These are phyloP conservation scores for Phytopythium kandeliae DNA, from an alignment of 352 stramenopile species.

Conservation along the genomic window DNA sequence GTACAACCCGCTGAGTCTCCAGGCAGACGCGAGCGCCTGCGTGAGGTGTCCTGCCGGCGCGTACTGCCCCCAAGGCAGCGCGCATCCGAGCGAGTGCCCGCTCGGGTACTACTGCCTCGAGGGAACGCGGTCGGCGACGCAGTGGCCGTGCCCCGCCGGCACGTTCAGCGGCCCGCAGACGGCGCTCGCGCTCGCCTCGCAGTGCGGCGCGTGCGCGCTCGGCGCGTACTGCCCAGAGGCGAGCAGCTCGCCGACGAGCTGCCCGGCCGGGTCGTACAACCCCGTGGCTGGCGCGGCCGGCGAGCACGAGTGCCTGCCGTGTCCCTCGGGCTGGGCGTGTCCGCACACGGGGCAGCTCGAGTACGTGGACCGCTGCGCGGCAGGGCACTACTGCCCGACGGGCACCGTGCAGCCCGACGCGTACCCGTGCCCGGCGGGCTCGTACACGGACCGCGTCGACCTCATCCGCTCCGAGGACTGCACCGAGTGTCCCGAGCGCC, in stretches of 20 bases:
- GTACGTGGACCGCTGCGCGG: constrained; percentile 54
- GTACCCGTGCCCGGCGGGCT: constrained; percentile 66
- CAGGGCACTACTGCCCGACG: constrained; percentile 75
- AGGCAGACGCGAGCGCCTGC: constrained; percentile 52
- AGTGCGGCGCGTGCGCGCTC: constrained; percentile 52
- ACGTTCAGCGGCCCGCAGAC: constrained; percentile 75
- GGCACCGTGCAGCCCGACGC: constrained; percentile 43
- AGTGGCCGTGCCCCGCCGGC: constrained; percentile 85
- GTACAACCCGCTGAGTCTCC: constrained; percentile 52
- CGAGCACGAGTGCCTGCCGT: constrained; percentile 56
- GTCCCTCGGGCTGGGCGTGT: constrained; percentile 69
- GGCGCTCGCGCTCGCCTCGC: constrained; percentile 30
- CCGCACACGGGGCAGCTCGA: constrained; percentile 56
- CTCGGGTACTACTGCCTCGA: constrained; percentile 80
- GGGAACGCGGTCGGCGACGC: constrained; percentile 46
- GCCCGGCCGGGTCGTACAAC: constrained; percentile 77
- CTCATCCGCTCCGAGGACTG: constrained; percentile 72
- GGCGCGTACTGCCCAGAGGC: constrained; percentile 84
- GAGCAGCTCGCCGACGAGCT: constrained; percentile 60
- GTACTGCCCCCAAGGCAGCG: constrained; percentile 55
- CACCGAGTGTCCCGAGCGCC: constrained; percentile 64
- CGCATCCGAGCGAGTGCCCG: constrained; percentile 49
- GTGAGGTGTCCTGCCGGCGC: constrained; percentile 46
- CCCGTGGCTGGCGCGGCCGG: constrained; percentile 33
- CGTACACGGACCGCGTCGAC: constrained; percentile 58